These are phyloP conservation scores for Heritiera littoralis DNA, from an alignment of 345 rosid genomes.

Conservation along the genomic window DNA sequence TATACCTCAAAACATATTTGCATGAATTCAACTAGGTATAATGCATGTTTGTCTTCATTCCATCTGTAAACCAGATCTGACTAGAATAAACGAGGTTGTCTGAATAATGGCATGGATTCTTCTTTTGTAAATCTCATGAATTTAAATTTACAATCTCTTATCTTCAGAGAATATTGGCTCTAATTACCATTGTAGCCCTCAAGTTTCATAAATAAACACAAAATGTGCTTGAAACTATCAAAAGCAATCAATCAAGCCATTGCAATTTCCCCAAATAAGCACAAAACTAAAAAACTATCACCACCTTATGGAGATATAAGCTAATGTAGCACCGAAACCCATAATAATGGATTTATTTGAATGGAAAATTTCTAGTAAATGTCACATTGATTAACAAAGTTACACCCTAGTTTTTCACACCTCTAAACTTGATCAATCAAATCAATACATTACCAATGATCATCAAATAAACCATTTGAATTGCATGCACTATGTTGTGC, in stretches of 20 bases:
- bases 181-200: too few species aligned
- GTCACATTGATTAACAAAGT: background rate
- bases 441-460: background rate
- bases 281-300: background rate
- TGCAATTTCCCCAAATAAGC: background rate
- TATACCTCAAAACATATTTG: too few species aligned
- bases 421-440: background rate
- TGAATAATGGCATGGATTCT: too few species aligned
- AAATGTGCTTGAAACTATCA: background rate
- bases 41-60: too few species aligned
- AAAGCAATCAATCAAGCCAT: background rate
- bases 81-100: too few species aligned
- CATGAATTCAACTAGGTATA: too few species aligned
- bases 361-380: background rate
- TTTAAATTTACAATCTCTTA: too few species aligned
- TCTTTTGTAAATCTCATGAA: too few species aligned
- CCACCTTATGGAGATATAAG: background rate
- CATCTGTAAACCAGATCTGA: too few species aligned
- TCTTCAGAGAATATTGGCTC: too few species aligned
- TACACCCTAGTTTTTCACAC: background rate
- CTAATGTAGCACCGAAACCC: background rate
- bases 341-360: background rate
- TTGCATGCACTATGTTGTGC: background rate
- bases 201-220: too few species aligned
- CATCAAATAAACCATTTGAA: background rate